These are phyloP conservation scores for Centella asiatica DNA, from an alignment of 129 eudicot genomes.

Conservation along the genomic window DNA sequence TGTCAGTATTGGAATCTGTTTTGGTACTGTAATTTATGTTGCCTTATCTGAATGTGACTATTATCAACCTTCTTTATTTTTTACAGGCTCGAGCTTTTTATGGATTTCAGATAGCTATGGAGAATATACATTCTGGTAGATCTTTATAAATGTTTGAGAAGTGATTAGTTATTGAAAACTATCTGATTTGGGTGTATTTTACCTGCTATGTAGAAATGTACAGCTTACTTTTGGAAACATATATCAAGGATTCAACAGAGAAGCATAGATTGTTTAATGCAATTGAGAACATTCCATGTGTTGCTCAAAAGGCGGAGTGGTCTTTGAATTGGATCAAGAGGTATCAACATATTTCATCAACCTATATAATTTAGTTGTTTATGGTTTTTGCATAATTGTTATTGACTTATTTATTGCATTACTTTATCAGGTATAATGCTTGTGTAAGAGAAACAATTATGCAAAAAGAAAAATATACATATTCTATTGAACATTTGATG, in stretches of 20 bases:
- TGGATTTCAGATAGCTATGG: constrained; percentile 92
- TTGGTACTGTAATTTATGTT: not conserved
- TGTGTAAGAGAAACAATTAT: too few relatives aligned
- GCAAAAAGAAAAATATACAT: not conserved
- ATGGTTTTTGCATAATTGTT: too few relatives aligned
- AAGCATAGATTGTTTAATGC: constrained; percentile 70
- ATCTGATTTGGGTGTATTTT: constrained; percentile 4
- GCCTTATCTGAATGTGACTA: constrained; percentile 3
- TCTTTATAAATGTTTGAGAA: constrained; percentile 3
- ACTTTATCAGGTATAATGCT: not conserved
- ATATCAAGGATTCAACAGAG: constrained; percentile 64
- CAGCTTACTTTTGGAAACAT: constrained; percentile 76
- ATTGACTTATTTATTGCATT: not conserved
- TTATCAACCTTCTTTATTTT: constrained; percentile 3
- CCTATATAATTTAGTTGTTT: not conserved
- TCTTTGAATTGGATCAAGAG: constrained; percentile 77
- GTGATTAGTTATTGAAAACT: constrained; percentile 2
- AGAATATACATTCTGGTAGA: constrained; percentile 76
- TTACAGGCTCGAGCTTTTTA: constrained; percentile 83
- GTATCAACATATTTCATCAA: constrained; percentile 15
- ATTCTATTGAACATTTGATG: too few relatives aligned
- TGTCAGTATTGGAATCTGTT: not conserved
- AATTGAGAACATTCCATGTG: constrained; percentile 69
- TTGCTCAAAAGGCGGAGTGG: constrained; percentile 71
- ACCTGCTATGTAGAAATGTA: constrained; percentile 54